Evolutionary conservation across 768 basidiomycete genomes (phyloP).

Genomic region (Kwoniella bestiolae): DNA sequence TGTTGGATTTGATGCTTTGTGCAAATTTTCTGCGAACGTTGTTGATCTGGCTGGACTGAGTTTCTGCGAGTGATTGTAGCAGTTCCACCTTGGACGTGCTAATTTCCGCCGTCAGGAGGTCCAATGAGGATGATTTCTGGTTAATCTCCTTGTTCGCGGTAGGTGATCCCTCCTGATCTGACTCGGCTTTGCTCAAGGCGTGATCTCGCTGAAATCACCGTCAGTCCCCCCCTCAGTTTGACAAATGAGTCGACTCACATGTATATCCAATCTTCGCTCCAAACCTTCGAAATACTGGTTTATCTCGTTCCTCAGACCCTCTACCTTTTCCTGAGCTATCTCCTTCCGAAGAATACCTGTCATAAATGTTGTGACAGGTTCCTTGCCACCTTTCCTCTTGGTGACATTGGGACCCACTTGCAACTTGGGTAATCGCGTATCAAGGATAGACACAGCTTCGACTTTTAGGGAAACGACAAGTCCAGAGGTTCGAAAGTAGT

Average conservation of each 20-base stretch:
- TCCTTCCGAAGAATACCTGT: conserved; percentile 29
- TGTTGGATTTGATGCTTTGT: background rate
- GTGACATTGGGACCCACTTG: conserved; percentile 50
- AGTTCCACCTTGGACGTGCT: background rate
- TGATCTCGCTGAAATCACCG: background rate
- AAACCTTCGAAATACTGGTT: background rate
- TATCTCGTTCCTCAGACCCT: conserved; percentile 21
- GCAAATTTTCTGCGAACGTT: conserved; percentile 26
- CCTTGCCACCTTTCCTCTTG: conserved; percentile 42
- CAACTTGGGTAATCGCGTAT: conserved; percentile 46
- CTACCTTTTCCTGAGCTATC: conserved; percentile 21
- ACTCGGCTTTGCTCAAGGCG: background rate
- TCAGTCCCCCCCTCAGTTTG: background rate
- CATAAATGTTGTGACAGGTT: conserved; percentile 22
- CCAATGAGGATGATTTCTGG: background rate
- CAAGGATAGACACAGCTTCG: conserved; percentile 27
- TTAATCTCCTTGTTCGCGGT: background rate
- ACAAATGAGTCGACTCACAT: background rate
- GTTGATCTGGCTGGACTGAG: conserved; percentile 30
- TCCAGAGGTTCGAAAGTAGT: conserved; percentile 6
- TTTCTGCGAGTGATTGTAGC: background rate
- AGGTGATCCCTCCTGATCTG: background rate
- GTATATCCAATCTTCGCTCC: background rate
- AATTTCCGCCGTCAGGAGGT: background rate
- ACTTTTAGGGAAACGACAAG: conserved; percentile 12